phyloP scores from a whole-genome alignment of 176 grass and related monocot species.

The Olyra latifolia region DNA sequence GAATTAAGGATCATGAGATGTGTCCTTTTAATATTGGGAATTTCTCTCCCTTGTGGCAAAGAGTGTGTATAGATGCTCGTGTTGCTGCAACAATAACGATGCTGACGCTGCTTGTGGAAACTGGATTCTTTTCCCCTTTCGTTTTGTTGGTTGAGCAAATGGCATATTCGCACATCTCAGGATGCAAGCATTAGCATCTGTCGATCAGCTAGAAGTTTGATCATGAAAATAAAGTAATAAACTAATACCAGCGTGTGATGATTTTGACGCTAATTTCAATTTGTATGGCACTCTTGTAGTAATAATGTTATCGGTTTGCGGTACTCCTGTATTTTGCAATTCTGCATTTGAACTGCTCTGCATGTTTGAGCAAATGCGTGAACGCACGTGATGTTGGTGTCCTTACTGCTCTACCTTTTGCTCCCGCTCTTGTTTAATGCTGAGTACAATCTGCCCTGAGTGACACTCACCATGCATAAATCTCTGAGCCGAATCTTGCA shows the following conservation, averaged over 20 bases:
- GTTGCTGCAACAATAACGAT: constrained; percentile 1
- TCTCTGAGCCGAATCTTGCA: too few relatives aligned
- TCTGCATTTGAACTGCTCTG: background rate
- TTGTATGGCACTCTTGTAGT: background rate
- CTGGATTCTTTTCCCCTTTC: background rate
- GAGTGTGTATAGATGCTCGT: constrained; percentile 28
- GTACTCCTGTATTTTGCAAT: background rate
- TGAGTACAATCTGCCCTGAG: too few relatives aligned
- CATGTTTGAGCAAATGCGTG: background rate
- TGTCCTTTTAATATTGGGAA: constrained; percentile 35
- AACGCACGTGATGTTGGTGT: background rate
- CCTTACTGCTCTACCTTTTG: too few relatives aligned
- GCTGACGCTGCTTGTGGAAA: background rate
- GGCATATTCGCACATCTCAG: background rate
- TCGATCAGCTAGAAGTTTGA: background rate
- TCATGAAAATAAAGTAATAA: background rate
- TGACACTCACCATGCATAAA: too few relatives aligned
- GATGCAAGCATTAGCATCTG: background rate
- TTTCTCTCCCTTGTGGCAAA: background rate
- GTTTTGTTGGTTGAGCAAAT: background rate
- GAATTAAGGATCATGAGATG: background rate
- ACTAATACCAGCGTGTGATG: background rate
- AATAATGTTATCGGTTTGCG: background rate
- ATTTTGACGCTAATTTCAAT: background rate
- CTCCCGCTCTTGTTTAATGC: too few relatives aligned